Evolutionary conservation across 129 eudicot species (phyloP).

Genomic region (Artemisia tridentata): DNA sequence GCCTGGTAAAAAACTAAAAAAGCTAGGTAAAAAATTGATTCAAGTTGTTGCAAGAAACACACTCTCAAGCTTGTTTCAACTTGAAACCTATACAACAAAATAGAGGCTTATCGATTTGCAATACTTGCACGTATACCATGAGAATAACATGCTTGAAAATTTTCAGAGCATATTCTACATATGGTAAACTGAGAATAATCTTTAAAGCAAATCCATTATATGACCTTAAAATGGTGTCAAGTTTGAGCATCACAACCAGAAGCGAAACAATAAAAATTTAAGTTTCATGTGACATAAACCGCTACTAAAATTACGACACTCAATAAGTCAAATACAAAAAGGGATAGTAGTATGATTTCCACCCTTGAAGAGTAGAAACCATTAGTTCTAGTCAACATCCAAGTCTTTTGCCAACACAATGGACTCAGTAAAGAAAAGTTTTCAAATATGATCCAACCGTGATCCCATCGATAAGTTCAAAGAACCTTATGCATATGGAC

Average conservation of each 20-base stretch:
- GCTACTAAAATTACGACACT: constrained; percentile 36
- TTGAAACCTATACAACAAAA: too few species aligned
- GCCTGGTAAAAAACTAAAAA: too few species aligned
- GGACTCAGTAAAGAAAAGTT: constrained; percentile 14
- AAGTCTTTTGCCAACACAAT: constrained; percentile 16
- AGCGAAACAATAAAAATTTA: constrained; percentile 10
- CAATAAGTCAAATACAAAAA: constrained; percentile 33
- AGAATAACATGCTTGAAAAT: not conserved
- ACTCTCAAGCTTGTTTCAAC: too few species aligned
- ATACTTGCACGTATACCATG: not conserved
- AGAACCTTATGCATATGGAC: constrained; percentile 3
- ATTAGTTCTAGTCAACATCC: constrained; percentile 26
- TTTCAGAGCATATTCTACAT: too few species aligned
- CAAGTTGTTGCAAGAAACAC: too few species aligned
- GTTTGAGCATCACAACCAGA: not conserved
- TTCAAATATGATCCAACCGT: constrained; percentile 23
- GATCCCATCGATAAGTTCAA: constrained; percentile 24
- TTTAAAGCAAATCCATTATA: not conserved
- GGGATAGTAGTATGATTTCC: constrained; percentile 23
- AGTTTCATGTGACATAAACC: constrained; percentile 28
- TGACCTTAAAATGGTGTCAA: not conserved
- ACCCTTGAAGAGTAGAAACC: constrained; percentile 15
- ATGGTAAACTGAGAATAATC: not conserved
- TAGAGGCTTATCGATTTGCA: too few species aligned
- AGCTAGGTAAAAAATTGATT: too few species aligned